Percentiles rank a stretch among this genome's conserved stretches.
Conservation (phyloP, 345 rosid species). For the Orychophragmus violaceus region DNA sequence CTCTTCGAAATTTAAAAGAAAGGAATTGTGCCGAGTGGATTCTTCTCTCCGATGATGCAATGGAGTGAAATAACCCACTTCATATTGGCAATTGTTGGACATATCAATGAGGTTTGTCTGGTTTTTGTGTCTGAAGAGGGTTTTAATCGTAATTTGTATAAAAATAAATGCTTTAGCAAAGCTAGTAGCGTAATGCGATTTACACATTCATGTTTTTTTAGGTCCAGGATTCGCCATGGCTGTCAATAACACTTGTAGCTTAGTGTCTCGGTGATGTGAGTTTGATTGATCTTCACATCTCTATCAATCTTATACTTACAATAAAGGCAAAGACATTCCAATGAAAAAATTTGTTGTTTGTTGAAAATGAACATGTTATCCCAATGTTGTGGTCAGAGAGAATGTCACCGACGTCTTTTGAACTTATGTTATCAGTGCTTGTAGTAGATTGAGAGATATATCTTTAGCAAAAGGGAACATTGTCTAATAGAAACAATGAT, state of each 20-base stretch:
- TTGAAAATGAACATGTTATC: neutral
- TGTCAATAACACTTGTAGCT: slow-evolving; percentile 61
- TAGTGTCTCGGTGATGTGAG: slow-evolving; percentile 65
- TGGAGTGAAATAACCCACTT: slow-evolving; percentile 80
- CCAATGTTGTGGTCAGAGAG: neutral
- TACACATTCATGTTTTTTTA: slow-evolving; percentile 15
- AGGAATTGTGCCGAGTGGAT: slow-evolving; percentile 89
- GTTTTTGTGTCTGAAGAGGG: too few species aligned
- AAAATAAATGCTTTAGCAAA: too few species aligned
- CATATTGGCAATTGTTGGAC: slow-evolving; percentile 46
- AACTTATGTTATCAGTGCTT: neutral
- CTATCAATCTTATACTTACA: neutral
- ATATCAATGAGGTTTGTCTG: slow-evolving; percentile 46
- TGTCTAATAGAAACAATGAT: slow-evolving; percentile 8
- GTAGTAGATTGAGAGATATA: neutral
- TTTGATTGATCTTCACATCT: neutral
- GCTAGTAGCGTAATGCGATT: too few species aligned
- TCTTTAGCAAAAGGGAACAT: neutral
- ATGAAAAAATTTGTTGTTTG: neutral
- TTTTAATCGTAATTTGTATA: too few species aligned
- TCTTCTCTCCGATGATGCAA: slow-evolving; percentile 70
- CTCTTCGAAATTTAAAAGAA: neutral
- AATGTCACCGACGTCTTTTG: neutral
- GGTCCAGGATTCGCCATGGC: slow-evolving; percentile 60
- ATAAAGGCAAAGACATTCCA: neutral